Evolutionary conservation across 257 asterid species (phyloP), one percentile per base, ranked within the genome.

Genomic region (Ballota nigra): DNA sequence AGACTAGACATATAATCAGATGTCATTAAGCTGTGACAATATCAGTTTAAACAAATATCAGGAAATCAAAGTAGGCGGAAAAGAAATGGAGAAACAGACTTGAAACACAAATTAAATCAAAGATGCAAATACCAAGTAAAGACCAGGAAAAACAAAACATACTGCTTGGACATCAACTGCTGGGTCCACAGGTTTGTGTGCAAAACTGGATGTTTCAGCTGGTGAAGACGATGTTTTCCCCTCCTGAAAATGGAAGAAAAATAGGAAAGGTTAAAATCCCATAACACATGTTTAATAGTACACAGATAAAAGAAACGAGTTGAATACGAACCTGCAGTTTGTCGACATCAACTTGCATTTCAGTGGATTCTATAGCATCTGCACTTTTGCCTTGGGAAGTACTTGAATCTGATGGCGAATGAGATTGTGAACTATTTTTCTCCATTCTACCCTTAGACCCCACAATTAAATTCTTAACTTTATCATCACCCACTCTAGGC

Each of bases 401-500:
- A 80, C 77, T 81, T 33, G 81, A 78, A 78, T 77, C 80, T 65
- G 86, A 70, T 52, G 80, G 78, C 66, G 78, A 77, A 49, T 60
- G 68, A 33, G 89, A 80, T 63, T 77, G 59, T 12, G 81, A 60
- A 57, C 78, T 68, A 40, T 79, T 83, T 66, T 69, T 81, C 80
- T 74, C 89, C 70, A 57, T 76, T 34, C 55, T 66, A 51, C 67
- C 81, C 70, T 74, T 69, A 49, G 80, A 74, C 59, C 76, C 61
- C 23, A 71, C 45, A 26, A 75, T 69, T 73, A 76, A 71, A 70
- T 70, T 70, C 62, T 79, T 68, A 62, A 81, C 58, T 78, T 83
- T 77, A 19, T 61, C 81, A 41, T 4, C 74, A 72, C 73, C 74
- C 78, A 89, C 89, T 80, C 81, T 86, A 67, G 84, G 81, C 93